Base-by-base conservation (phyloP, 108 stramenopile species). In the Pseudonitzschia multiseries region DNA sequence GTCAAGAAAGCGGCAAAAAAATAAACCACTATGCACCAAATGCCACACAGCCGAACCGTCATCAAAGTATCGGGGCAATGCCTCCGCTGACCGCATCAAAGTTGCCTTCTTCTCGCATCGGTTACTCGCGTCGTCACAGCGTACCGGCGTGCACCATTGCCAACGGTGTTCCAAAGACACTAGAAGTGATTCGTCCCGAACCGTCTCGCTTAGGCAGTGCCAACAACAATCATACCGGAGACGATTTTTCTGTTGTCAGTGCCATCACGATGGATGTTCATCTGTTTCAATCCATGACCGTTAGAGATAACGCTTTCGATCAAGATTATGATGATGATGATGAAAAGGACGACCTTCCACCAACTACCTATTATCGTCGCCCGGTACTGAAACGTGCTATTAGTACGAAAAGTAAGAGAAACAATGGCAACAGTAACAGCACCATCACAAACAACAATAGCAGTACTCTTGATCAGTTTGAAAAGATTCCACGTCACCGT, bases 211-310 rank as follows among this genome's bases (percentile, higher is more conserved):
- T n/a, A 12, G 43, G 46, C 21, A 28, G 46, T 22, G 3, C 21
- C 17, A 22, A 17, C 44, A 67, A 17, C 0, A 20, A 53, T 32
- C 8, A 28, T n/a, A 26, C 26, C 21, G 59, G 57, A 26, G 81
- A 77, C 44, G 81, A 70, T 70, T 42, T 46, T 24, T 71, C 72
- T 13, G 52, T 77, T 27, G 75, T 76, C 9, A 66, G 65, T 69
- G 59, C 42, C 31, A 73, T 81, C 60, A 81, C 81, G 14, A 73
- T 77, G 81, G 81, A 81, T 53, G 28, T 65, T 41, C 61, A 57
- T 33, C 65, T 81, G 56, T 69, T 65, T 27, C 70, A 72, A 27
- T 28, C 59, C 28, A 57, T 69, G 3, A 57, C 64, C 18, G 48
- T 56, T 14, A 53, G 65, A 26, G 61, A 68, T 17, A 44, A 75